A percentile compares a stretch with the other conserved stretches of the same genome.
Conservation (phyloP, 1,284 basidiomycete species). For the Naganishia cerealis region DNA sequence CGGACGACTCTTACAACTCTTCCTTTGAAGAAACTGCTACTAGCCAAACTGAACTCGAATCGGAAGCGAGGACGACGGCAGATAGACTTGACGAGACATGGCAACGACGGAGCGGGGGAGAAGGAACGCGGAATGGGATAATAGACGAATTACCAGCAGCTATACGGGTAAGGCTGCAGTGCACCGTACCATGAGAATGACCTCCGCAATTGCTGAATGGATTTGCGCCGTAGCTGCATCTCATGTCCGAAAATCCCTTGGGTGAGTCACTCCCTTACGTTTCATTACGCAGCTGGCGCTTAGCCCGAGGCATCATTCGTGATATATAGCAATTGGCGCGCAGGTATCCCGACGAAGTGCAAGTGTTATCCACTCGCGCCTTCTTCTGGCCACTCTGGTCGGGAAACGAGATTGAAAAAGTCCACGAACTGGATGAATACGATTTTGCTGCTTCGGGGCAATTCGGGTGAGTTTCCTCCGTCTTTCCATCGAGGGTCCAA, state of each 20-base stretch:
- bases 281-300: not conserved
- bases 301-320: not conserved
- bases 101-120: not conserved
- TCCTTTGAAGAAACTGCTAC: not conserved
- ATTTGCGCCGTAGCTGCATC: not conserved
- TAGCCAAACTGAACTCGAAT: not conserved
- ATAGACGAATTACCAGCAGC: not conserved
- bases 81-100: not conserved
- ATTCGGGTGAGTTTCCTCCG: constrained; percentile 46
- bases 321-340: constrained; percentile 49
- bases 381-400: constrained; percentile 59
- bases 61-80: not conserved
- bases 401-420: constrained; percentile 47
- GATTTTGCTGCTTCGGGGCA: constrained; percentile 49
- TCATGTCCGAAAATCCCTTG: constrained; percentile 41
- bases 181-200: not conserved
- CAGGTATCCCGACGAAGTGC: constrained; percentile 52
- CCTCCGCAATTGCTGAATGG: not conserved
- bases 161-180: not conserved
- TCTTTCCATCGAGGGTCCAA: not conserved
- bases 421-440: constrained; percentile 47
- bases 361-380: constrained; percentile 55
- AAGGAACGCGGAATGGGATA: not conserved
- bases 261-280: constrained; percentile 35
- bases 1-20: not conserved